These are phyloP conservation scores for Protea cynaroides DNA, from an alignment of 164 flowering plant species.

Conservation along the genomic window DNA sequence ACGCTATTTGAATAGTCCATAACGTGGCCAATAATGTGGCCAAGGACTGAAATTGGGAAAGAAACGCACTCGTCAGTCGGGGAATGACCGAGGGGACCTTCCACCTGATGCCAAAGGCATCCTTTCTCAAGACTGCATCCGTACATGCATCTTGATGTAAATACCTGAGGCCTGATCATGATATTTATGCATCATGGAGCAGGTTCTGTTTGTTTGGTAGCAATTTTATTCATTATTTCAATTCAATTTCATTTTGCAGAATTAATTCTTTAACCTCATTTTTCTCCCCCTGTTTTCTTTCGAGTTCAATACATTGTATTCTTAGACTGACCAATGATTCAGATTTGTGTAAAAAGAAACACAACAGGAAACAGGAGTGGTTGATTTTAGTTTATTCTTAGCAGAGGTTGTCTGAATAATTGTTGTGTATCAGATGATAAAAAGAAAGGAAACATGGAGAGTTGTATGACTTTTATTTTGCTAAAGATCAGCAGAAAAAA, in stretches of 20 bases:
- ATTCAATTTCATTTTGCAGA: slow-evolving; percentile 6
- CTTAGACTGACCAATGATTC: background rate
- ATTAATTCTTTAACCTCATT: slow-evolving; percentile 11
- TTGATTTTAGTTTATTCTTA: background rate
- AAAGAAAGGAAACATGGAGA: too few relatives aligned
- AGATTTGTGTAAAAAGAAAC: background rate
- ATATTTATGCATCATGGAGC: slow-evolving; percentile 5
- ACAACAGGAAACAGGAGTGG: background rate
- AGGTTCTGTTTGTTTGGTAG: slow-evolving; percentile 8
- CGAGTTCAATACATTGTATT: slow-evolving; percentile 4
- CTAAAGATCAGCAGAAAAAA: too few relatives aligned
- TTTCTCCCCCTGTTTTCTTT: background rate
- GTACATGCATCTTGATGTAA: slow-evolving; percentile 10
- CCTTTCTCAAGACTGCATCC: background rate
- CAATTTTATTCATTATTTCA: background rate
- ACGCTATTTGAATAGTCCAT: slow-evolving; percentile 33
- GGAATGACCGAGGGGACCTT: background rate
- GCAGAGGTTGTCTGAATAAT: background rate
- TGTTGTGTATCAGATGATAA: background rate
- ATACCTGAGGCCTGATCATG: slow-evolving; percentile 11
- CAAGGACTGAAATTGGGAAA: background rate
- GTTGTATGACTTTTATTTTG: too few relatives aligned
- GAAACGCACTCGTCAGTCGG: slow-evolving; percentile 1
- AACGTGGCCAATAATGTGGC: slow-evolving; percentile 32
- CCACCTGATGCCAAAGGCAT: background rate